Conservation (phyloP, 768 basidiomycete species). For the Infundibulicybe gibba region DNA sequence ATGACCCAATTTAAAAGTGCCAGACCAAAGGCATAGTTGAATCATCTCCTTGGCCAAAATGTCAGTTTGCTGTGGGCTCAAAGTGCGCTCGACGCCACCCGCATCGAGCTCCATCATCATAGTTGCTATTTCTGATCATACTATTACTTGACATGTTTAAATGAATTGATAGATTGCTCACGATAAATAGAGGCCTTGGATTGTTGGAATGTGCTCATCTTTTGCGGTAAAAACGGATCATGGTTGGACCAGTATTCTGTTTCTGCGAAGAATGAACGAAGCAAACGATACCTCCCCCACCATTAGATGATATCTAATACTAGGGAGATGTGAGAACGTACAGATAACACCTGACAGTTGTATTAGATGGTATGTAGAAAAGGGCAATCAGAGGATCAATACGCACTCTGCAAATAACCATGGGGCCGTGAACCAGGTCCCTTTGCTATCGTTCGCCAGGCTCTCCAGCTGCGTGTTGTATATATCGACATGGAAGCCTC, state of each 20-base stretch:
- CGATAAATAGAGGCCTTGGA: conserved; percentile 77
- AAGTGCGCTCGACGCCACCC: conserved; percentile 30
- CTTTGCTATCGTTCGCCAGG: conserved; percentile 40
- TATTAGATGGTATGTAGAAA: background rate
- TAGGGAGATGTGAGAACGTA: conserved; percentile 25
- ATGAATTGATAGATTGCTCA: conserved; percentile 30
- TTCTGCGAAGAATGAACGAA: conserved; percentile 68
- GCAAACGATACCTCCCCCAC: conserved; percentile 75
- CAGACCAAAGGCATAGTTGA: conserved; percentile 84
- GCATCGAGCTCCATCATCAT: conserved; percentile 65
- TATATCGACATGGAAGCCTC: conserved; percentile 59
- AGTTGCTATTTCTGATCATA: conserved; percentile 63
- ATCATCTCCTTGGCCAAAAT: conserved; percentile 81
- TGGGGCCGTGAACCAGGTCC: conserved; percentile 88
- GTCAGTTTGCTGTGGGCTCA: conserved; percentile 53
- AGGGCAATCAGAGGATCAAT: conserved; percentile 1
- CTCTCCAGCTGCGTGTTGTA: conserved; percentile 74
- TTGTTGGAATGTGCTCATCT: conserved; percentile 76
- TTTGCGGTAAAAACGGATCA: conserved; percentile 84
- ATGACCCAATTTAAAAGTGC: background rate
- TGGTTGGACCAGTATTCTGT: conserved; percentile 68
- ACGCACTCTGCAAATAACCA: conserved; percentile 96
- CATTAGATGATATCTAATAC: too few species aligned
- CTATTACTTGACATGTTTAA: conserved; percentile 1
- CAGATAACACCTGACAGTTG: conserved; percentile 64